Evolutionary conservation across 1,139 yeast species (phyloP), one percentile per base, ranked within the genome.

Genomic region (Suhomyces wounanorum): DNA sequence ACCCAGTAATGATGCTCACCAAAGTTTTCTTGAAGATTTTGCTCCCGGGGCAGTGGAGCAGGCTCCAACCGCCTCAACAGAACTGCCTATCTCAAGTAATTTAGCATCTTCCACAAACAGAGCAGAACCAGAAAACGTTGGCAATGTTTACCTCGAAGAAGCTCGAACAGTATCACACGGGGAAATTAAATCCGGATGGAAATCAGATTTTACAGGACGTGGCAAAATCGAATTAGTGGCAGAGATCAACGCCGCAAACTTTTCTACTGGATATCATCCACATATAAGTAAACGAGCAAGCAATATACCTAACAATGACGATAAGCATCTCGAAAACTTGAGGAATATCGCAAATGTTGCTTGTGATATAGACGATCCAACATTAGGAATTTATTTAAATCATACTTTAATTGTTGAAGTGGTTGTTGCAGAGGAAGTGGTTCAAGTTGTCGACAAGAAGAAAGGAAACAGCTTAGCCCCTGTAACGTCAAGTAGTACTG

Each of bases 161-260:
- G 78, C 81, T 0, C 76, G 94, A 42, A 82, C 89, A 1, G 75
- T 94, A 11, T 81, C 86, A 13, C 81, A 84, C 50, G 97, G 97
- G 7, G 96, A 89, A 53, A 69, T 90, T 62, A 89, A 87, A 64
- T 77, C 82, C 23, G 99, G 99, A 6, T 94, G 99, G 99, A 94
- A 94, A 67, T 84, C 96, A 0, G 98, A 95, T 68, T 92, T 87
- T 65, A 69, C 83, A 14, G 87, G 84, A 33, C 75, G 76, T 38
- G 98, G 97, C 7, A 77, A 80, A 52, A 85, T 91, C 51, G 96
- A 90, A 67, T 66, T 90, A 52, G 84, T 85, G 33, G 89, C 89
- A 5, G 89, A 82, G 56, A 83, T 87, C 41, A 78, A 79, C 36
- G 81, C 87, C 30, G 73, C 76, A 67, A 69, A 75, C 49, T 70